Evolutionary conservation across 1,139 yeast species (phyloP), one percentile per base, ranked within the genome.

Genomic region (Pichia kudriavzevii): DNA sequence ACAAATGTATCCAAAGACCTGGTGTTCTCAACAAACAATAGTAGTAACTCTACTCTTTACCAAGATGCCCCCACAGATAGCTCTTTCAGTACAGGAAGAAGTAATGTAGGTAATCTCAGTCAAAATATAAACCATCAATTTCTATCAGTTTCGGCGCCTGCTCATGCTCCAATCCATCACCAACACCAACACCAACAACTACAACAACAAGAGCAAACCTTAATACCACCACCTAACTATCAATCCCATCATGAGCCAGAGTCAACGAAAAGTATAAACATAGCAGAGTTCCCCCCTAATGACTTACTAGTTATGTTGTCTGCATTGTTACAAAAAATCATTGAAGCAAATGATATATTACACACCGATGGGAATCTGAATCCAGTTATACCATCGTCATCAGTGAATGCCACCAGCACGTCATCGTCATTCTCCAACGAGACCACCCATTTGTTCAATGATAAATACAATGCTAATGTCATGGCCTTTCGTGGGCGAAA

Each of bases 401-500:
- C 17, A 5, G 15, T 15, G 12, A 15, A 26, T 18, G 16, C 14
- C 33, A 9, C n/a, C 23, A 11, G 13, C 9, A n/a, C 44, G 16
- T 14, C 34, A 30, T 17, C 34, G 28, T 14, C 28, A 30, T 8
- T 20, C 22, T 4, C 30, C 8, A n/a, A 32, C 30, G 24, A 41
- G 34, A 28, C 32, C 28, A 31, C 33, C 5, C 41, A 41, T 6
- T 26, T 43, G 28, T 14, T 41, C 11, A 39, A 37, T 25, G 69
- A 73, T 50, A 67, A 69, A 49, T 78, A 75, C 53, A 66, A 75
- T 31, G 81, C 83, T 11, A 80, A 79, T 50, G 88, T 91, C 3
- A 62, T 88, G 41, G 93, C 96, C 31, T 91, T 91, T 56, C 96
- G 87, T 55, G 98, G 98, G 14, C 76, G 95, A 35, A 93, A 88